Base-by-base conservation (phyloP, 352 stramenopile species). In the Thraustotheca clavata region DNA sequence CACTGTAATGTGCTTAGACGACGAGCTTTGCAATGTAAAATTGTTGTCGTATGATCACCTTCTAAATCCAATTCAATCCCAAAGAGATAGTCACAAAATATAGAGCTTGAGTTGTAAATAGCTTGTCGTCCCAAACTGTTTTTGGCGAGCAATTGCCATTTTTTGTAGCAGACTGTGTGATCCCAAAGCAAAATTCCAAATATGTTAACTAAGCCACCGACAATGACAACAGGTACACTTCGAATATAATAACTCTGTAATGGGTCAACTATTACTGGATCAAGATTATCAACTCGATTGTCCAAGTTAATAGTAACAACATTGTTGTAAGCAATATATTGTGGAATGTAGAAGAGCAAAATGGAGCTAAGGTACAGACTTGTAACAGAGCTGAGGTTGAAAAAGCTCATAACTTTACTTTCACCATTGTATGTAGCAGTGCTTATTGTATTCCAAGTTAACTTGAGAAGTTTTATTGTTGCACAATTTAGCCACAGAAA, bases 321-420 rank as follows among this genome's bases (percentile, higher is more conserved):
- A 46, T 54, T 65, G 41, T 65, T 54, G 38, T 65, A 65, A 33
- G 52, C 38, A n/a, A 50, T 54, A 33, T 35, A 54, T 22, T 18
- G 1, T 32, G 41, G 57, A 5, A 41, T 29, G 57, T 40, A 65
- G 46, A 55, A 65, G 38, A 65, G 29, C 57, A 65, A 9, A 9
- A 65, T 27, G 2, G 27, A 31, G 6, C 6, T 39, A 4, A 65
- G 39, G 20, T 65, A 54, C 16, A 65, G 35, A 2, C 20, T 47
- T 31, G 40, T 65, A 31, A 62, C 54, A 14, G 38, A 50, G 3
- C 27, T 47, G 18, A 54, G 46, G 27, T 54, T 54, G 26, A 54
- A 27, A 14, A 1, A 54, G 9, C 3, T 31, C 38, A 54, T 65
- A 6, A 54, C 18, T 5, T 5, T 11, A 33, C 39, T 65, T 9